Evolutionary conservation across 2,329 filamentous ascomycete species (phyloP).

Genomic region (Verruconis gallopava): DNA sequence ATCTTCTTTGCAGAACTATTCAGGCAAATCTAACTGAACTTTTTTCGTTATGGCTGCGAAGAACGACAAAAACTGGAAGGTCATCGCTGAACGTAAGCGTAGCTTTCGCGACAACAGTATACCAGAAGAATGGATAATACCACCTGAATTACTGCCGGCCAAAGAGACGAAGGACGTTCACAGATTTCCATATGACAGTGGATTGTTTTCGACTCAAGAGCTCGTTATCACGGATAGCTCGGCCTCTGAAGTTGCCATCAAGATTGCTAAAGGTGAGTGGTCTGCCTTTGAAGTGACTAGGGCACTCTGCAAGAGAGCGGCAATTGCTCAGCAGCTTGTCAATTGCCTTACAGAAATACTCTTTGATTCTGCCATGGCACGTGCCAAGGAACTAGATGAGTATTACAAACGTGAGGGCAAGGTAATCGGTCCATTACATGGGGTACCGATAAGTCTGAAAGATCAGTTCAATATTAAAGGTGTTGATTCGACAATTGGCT

Average conservation of each 20-base stretch:
- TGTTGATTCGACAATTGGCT: conserved; percentile 45
- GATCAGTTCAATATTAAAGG: conserved; percentile 46
- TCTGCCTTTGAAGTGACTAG: conserved; percentile 39
- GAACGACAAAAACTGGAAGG: conserved; percentile 5
- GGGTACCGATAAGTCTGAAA: conserved; percentile 43
- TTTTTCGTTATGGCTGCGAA: too few relatives aligned
- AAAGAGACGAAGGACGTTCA: conserved; percentile 27
- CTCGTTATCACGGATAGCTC: conserved; percentile 49
- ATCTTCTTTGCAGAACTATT: too few relatives aligned
- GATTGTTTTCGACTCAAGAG: conserved; percentile 40
- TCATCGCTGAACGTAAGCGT: conserved; percentile 1
- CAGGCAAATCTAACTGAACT: too few relatives aligned
- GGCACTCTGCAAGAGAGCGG: conserved; percentile 41
- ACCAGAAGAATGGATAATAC: conserved; percentile 42
- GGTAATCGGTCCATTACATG: conserved; percentile 38
- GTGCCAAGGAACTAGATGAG: conserved; percentile 26
- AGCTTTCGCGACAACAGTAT: conserved; percentile 29
- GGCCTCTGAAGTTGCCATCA: conserved; percentile 41
- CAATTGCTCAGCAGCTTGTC: conserved; percentile 46
- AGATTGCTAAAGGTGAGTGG: conserved; percentile 42
- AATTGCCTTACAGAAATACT: conserved; percentile 32
- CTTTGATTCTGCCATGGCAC: conserved; percentile 27
- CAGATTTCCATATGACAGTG: conserved; percentile 35
- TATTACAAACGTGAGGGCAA: conserved; percentile 26
- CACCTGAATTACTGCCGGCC: conserved; percentile 32